Evolutionary conservation across 768 basidiomycete species (phyloP).

Genomic region (Ramaria rubella): DNA sequence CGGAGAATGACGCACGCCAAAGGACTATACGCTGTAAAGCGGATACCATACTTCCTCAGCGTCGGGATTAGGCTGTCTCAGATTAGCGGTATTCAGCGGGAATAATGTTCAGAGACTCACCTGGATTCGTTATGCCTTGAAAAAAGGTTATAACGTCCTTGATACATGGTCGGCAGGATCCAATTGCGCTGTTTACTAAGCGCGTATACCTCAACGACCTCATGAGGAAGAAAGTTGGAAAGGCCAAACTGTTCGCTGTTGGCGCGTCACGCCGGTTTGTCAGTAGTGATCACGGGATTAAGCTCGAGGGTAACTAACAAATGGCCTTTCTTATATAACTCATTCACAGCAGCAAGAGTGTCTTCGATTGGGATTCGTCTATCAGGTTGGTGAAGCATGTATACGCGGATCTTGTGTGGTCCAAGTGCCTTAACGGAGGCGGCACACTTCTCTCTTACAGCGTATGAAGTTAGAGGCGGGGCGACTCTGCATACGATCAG

Average conservation of each 20-base stretch:
- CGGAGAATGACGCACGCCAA: constrained; percentile 31
- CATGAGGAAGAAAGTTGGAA: constrained; percentile 55
- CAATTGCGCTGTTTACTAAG: constrained; percentile 51
- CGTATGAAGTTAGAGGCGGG: background rate
- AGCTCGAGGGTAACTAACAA: too few relatives aligned
- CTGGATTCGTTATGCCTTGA: background rate
- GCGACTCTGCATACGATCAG: background rate
- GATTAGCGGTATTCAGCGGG: constrained; percentile 44
- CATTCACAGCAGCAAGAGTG: constrained; percentile 47
- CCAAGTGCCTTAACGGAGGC: constrained; percentile 36
- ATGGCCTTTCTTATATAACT: constrained; percentile 36
- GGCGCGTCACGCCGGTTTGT: background rate
- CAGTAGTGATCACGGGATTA: too few relatives aligned
- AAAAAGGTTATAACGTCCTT: constrained; percentile 17
- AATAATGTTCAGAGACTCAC: background rate
- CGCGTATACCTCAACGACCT: constrained; percentile 49
- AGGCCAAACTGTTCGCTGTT: constrained; percentile 37
- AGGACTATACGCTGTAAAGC: constrained; percentile 52
- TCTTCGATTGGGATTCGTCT: constrained; percentile 49
- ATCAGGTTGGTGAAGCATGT: constrained; percentile 60
- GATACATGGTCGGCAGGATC: constrained; percentile 49
- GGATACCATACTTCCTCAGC: constrained; percentile 50
- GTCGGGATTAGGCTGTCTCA: constrained; percentile 49
- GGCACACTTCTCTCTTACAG: constrained; percentile 33
- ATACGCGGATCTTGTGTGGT: constrained; percentile 40